Conservation (phyloP, 108 stramenopile genomes). For the Cyclotella distinguenda region DNA sequence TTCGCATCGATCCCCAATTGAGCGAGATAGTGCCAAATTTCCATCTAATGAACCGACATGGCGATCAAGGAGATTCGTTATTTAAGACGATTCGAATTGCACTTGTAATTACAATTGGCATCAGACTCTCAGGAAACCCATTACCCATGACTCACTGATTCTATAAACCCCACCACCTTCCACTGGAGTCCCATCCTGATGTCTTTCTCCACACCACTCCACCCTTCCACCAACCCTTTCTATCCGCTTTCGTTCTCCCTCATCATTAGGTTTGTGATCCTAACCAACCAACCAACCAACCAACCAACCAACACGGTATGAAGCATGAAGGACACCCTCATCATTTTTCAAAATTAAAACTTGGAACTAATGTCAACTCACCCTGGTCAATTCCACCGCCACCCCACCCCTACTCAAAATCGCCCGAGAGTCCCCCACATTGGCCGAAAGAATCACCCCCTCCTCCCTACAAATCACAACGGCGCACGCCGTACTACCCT, state of each 20-base stretch:
- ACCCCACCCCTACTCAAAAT: slow-evolving; percentile 61
- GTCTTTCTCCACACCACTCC: slow-evolving; percentile 69
- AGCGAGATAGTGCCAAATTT: slow-evolving; percentile 89
- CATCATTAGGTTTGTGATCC: slow-evolving; percentile 89
- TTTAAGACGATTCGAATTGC: too few species aligned
- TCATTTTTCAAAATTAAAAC: too few species aligned
- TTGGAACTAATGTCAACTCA: too few species aligned
- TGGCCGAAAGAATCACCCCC: slow-evolving; percentile 74
- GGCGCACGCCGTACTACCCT: slow-evolving; percentile 90
- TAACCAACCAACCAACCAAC: background rate
- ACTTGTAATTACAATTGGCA: too few species aligned
- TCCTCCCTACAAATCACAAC: slow-evolving; percentile 38
- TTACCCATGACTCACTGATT: slow-evolving; percentile 63
- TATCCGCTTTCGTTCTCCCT: slow-evolving; percentile 64
- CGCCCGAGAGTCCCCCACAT: slow-evolving; percentile 90
- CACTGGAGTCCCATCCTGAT: slow-evolving; percentile 52
- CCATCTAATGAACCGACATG: too few species aligned
- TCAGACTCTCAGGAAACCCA: too few species aligned
- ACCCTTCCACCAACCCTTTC: slow-evolving; percentile 73
- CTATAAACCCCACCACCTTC: slow-evolving; percentile 81
- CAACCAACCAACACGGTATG: background rate
- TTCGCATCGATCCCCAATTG: slow-evolving; percentile 93
- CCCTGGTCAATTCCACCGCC: slow-evolving; percentile 67
- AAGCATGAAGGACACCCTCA: background rate
- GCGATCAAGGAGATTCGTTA: too few species aligned